Evolutionary conservation across 805 yeast species (phyloP), one percentile per base, ranked within the genome.

Genomic region (Maudiozyma pseudohumilis): DNA sequence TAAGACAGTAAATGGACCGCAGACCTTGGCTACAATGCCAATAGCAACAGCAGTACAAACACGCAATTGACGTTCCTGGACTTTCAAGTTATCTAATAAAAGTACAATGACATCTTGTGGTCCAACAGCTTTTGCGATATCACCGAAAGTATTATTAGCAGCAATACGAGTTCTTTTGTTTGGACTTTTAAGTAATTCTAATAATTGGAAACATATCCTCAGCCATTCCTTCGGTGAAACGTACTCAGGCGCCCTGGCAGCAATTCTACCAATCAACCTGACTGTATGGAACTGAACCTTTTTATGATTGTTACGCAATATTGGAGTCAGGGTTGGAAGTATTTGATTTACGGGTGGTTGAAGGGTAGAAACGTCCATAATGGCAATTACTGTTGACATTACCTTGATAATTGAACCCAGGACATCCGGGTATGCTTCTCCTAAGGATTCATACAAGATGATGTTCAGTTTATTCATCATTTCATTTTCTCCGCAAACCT

Each of bases 11-110:
- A 83, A 92, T 0, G 97, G 95, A 0, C 85, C 75, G 59, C 97
- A 92, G 0, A 82, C 77, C 41, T 88, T 92, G 0, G 97, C 97
- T 7, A 92, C 94, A 48, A 92, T 87, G 26, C 95, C 98, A 46
- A 92, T 84, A 0, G 99, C 99, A 29, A 92, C 96, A 5, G 98
- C 96, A 0, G 97, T 86, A 57, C 96, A 89, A 7, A 92, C 95
- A 53, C 99, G 79, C 29, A 85, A 68, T 61, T 92, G 99, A 53
- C 99, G 82, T 55, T 92, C 97, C 55, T 89, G 97, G 6, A 88
- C 94, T 42, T 84, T 72, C 46, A 92, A 65, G 49, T 89, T 89
- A 49, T 83, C 85, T 40, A 92, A 61, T 26, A 92, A 64, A 40
- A 94, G 80, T 1, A 80, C 88, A 16, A 92, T 60, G 4, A 92